A percentile compares a stretch with the other conserved stretches of the same genome.
phyloP scores from a whole-genome alignment of 768 basidiomycete species.

The Podaxis pistillaris region DNA sequence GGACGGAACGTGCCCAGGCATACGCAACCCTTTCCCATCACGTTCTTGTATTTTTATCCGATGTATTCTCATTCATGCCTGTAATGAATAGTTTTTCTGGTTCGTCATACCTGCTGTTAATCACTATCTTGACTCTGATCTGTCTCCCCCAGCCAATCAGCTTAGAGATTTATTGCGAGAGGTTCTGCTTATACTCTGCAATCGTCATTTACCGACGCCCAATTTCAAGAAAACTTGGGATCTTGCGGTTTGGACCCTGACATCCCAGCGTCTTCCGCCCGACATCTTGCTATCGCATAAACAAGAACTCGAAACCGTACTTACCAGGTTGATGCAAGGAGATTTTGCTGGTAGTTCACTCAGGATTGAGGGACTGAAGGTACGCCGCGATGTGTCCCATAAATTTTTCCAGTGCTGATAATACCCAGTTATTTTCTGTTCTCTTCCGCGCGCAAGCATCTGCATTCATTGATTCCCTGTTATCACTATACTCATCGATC shows the following conservation, averaged over 20 bases:
- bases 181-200: conserved; percentile 40
- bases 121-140: not conserved
- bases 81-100: conserved; percentile 48
- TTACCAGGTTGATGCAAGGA: conserved; percentile 1
- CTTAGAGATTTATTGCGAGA: conserved; percentile 44
- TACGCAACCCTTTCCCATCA: conserved; percentile 47
- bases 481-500: conserved; percentile 2
- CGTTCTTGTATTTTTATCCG: conserved; percentile 50
- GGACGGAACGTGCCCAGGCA: conserved; percentile 39
- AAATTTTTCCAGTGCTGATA: not conserved
- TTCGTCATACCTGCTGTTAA: conserved; percentile 28
- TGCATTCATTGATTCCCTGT: not conserved
- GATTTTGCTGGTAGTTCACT: conserved; percentile 4
- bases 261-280: conserved; percentile 46
- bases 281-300: conserved; percentile 28
- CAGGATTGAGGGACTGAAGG: conserved; percentile 6
- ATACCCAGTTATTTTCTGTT: conserved; percentile 1
- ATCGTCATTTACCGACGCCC: conserved; percentile 32
- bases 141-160: conserved; percentile 34
- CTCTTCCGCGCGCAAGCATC: not conserved
- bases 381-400: not conserved
- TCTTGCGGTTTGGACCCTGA: conserved; percentile 49
- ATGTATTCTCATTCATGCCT: conserved; percentile 46
- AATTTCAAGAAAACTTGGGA: conserved; percentile 44
- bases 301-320: not conserved